A percentile compares a stretch with the other conserved stretches of the same genome.
Conservation (phyloP, 2,329 filamentous ascomycete genomes). For the Phialophora expanda region DNA sequence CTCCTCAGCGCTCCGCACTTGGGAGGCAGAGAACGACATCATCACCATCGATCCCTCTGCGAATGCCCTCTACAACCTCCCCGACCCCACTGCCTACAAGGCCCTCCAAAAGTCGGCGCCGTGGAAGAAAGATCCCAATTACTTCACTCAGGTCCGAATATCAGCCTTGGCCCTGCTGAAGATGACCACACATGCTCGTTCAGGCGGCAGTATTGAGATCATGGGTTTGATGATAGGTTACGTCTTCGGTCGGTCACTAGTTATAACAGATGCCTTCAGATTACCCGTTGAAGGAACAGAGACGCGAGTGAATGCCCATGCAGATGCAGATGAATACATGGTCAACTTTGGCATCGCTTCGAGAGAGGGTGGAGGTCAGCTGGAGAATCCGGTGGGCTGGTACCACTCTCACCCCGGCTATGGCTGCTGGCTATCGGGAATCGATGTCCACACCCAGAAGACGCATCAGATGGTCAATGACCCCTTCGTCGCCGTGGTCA, state of each 20-base stretch:
- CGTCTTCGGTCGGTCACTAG: conserved; percentile 77
- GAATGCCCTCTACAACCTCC: conserved; percentile 88
- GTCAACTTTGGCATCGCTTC: conserved; percentile 79
- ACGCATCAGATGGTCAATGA: conserved; percentile 85
- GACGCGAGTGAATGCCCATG: conserved; percentile 93
- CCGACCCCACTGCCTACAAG: conserved; percentile 69
- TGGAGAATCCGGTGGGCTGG: conserved; percentile 96
- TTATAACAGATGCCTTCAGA: conserved; percentile 92
- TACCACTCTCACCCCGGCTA: conserved; percentile 98
- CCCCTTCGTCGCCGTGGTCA: conserved; percentile 92
- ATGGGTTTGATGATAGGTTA: conserved; percentile 99
- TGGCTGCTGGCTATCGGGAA: conserved; percentile 95
- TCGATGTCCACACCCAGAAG: conserved; percentile 87
- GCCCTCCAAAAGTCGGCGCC: conserved; percentile 66
- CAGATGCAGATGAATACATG: conserved; percentile 97
- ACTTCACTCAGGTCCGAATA: conserved; percentile 94
- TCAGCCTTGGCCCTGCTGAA: conserved; percentile 93
- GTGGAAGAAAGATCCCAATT: conserved; percentile 77
- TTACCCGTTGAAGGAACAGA: conserved; percentile 98
- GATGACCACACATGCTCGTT: conserved; percentile 99
- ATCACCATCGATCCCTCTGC: conserved; percentile 82
- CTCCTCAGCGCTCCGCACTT: conserved; percentile 43
- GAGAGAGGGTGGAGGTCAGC: conserved; percentile 70
- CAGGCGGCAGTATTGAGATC: conserved; percentile 86
- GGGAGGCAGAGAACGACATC: conserved; percentile 83